phyloP scores from a whole-genome alignment of 2,329 filamentous ascomycete genomes.

The Claviceps fusiformis region DNA sequence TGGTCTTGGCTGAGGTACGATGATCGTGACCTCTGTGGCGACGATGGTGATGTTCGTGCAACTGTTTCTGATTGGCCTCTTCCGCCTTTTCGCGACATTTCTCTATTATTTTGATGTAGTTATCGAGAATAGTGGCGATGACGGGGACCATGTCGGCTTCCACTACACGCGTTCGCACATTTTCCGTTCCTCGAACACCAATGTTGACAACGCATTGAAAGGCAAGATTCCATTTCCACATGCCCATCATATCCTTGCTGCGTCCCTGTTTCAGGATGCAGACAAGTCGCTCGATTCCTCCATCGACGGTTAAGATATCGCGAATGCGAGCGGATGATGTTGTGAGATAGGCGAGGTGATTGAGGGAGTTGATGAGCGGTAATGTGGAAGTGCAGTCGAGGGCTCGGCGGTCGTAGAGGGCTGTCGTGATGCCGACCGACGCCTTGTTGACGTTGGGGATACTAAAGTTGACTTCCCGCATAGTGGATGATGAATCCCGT shows the following conservation, averaged over 20 bases:
- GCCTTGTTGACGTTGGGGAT: constrained; percentile 99
- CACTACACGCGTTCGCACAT: constrained; percentile 84
- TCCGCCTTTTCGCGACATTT: constrained; percentile 80
- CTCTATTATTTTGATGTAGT: constrained; percentile 94
- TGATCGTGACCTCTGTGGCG: constrained; percentile 36
- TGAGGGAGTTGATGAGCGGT: constrained; percentile 95
- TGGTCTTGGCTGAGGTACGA: constrained; percentile 33
- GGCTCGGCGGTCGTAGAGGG: constrained; percentile 90
- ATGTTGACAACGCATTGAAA: constrained; percentile 99
- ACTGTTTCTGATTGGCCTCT: constrained; percentile 61
- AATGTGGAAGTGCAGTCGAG: constrained; percentile 97
- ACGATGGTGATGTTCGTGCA: constrained; percentile 36
- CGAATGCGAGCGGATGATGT: constrained; percentile 95
- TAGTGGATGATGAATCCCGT: constrained; percentile 36
- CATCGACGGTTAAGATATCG: constrained; percentile 96
- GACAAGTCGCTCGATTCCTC: constrained; percentile 88
- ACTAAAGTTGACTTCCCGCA: constrained; percentile 99
- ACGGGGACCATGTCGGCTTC: constrained; percentile 99
- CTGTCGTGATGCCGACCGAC: constrained; percentile 95
- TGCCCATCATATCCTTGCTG: constrained; percentile 98
- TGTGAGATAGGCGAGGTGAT: constrained; percentile 95
- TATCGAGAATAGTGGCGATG: constrained; percentile 94
- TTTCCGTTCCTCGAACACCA: constrained; percentile 87
- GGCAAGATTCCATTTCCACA: constrained; percentile 99
- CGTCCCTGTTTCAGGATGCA: constrained; percentile 96